phyloP scores from a whole-genome alignment of 129 eudicot genomes.

The Cynara cardunculus region DNA sequence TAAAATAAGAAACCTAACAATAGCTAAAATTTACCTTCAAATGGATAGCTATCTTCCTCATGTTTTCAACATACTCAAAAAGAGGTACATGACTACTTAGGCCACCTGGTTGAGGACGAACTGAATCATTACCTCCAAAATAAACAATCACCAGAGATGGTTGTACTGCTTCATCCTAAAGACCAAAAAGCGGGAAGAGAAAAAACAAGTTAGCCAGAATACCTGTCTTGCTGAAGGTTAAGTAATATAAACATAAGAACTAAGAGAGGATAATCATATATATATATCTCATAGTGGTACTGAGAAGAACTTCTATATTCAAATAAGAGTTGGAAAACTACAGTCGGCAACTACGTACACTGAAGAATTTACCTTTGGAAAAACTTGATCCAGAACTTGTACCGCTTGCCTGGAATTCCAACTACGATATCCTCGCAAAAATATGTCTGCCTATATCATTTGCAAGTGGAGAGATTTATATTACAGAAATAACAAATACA shows the following conservation, averaged over 20 bases:
- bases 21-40: constrained; percentile 46
- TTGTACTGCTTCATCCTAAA: constrained; percentile 54
- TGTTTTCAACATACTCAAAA: constrained; percentile 64
- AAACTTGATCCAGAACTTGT: constrained; percentile 57
- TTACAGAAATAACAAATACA: neutral
- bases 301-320: neutral
- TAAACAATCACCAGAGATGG: constrained; percentile 67
- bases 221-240: neutral
- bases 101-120: constrained; percentile 44
- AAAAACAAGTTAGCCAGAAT: neutral
- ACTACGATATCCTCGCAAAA: constrained; percentile 66
- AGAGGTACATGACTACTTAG: constrained; percentile 70
- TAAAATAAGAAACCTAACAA: neutral
- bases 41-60: constrained; percentile 64
- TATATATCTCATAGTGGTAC: neutral
- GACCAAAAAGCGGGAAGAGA: neutral
- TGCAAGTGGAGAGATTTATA: neutral
- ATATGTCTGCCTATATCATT: constrained; percentile 54
- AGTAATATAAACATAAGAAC: neutral
- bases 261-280: neutral
- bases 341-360: neutral
- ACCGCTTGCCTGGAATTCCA: constrained; percentile 77
- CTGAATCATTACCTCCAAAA: constrained; percentile 81
- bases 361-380: constrained; percentile 54
- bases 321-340: neutral